These are phyloP conservation scores for Podila epigama DNA, from an alignment of 192 early-diverging fungal species.

Conservation along the genomic window DNA sequence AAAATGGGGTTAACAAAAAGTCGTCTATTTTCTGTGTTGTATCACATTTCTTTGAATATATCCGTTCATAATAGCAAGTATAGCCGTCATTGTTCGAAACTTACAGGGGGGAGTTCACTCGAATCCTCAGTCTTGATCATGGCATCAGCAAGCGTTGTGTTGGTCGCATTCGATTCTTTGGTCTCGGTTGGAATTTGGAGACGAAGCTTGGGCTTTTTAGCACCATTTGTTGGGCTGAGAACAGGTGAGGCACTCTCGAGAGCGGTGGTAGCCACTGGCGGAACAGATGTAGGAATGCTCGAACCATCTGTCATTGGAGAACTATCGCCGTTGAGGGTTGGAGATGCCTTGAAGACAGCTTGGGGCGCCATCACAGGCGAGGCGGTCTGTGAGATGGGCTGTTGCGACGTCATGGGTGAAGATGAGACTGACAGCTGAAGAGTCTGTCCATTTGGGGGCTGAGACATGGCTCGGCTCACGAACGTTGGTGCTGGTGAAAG, in stretches of 20 bases:
- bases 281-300: background rate
- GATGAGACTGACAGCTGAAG: background rate
- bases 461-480: conserved; percentile 4
- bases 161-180: conserved; percentile 10
- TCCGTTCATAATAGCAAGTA: no score
- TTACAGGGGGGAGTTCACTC: conserved; percentile 38
- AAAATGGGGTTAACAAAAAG: background rate
- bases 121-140: conserved; percentile 46
- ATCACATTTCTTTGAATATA: background rate
- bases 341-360: conserved; percentile 6
- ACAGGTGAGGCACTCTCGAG: conserved; percentile 28
- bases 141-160: conserved; percentile 19
- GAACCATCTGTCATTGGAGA: conserved; percentile 26
- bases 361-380: conserved; percentile 26
- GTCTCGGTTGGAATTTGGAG: conserved; percentile 55
- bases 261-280: conserved; percentile 1
- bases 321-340: conserved; percentile 13
- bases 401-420: background rate
- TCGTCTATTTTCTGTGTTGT: no score
- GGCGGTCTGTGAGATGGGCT: conserved; percentile 20
- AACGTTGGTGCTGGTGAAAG: conserved; percentile 1
- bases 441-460: background rate
- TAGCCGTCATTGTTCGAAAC: background rate
- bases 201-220: conserved; percentile 51
- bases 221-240: conserved; percentile 36